Evolutionary conservation across 495 filamentous ascomycete genomes (phyloP), one percentile per base, ranked within the genome.

Genomic region (Neurospora sp.): DNA sequence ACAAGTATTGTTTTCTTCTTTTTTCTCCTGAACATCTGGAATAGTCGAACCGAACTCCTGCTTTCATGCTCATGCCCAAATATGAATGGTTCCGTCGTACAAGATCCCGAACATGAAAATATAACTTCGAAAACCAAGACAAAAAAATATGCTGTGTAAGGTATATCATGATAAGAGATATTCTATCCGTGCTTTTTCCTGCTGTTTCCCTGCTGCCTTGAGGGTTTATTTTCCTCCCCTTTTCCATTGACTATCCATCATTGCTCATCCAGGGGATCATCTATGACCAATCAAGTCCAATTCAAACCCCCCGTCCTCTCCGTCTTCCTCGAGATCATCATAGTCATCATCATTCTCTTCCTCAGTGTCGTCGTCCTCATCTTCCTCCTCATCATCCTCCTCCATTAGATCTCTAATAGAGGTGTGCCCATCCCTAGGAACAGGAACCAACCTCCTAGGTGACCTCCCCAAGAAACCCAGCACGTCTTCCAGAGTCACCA

Each of bases 201-300:
- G 41, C 41, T 40, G 39, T 37, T 37, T 37, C 35, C 35, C 35
- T 37, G 31, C 35, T 35, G 35, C 16, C 41, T 42, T 42, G 12
- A 37, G 6, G 35, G 35, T 37, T 37, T 37, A 1, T 18, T 42
- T 16, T 18, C 14, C 40, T 18, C 14, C 18, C 7, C 18, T 20
- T 46, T 46, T 46, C 44, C n/a, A 5, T 46, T 20, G n/a, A 3
- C 14, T 5, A 14, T 16, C 31, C 31, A 12, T 40, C 41, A 7
- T 44, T 18, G 27, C 11, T 68, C 20, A 31, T 68, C 22, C 16
- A 68, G 35, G 5, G 35, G 35, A 37, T 59, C 80, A 88, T 70
- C 89, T 86, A 82, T 94, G 92, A n/a, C 91, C 92, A 76, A 91
- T 87, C 70, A 93, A 84, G 70, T 89, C 88, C 75, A 92, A 89